Conservation (phyloP, 441 rosid genomes). For the Corymbia calophylla region DNA sequence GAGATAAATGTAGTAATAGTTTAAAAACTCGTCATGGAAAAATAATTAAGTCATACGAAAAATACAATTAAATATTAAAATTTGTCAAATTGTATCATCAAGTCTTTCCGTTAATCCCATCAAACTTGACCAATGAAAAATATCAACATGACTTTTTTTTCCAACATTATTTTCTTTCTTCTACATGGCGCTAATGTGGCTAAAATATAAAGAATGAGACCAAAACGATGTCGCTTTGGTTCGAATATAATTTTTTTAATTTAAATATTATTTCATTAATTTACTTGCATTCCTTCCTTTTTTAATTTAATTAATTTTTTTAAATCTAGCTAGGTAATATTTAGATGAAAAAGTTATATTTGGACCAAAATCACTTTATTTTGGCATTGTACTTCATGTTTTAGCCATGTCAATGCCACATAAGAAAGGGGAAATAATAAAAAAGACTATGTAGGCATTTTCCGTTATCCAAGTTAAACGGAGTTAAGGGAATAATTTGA, state of each 20-base stretch:
- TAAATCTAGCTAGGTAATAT: too few species aligned
- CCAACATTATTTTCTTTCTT: not conserved
- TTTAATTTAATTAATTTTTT: too few species aligned
- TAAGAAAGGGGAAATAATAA: too few species aligned
- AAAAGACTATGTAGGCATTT: accelerated
- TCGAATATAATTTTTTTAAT: too few species aligned
- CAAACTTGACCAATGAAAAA: accelerated
- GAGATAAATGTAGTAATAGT: too few species aligned
- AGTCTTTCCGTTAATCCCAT: accelerated
- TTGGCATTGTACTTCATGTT: accelerated
- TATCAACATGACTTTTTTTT: accelerated
- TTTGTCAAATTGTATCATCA: accelerated
- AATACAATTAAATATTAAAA: accelerated
- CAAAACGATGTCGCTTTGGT: not conserved
- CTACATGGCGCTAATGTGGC: not conserved
- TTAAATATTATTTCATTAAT: too few species aligned
- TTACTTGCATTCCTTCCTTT: too few species aligned
- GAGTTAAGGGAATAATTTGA: too few species aligned
- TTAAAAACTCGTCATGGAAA: too few species aligned
- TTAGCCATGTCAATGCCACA: accelerated
- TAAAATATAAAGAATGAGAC: not conserved
- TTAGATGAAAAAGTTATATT: too few species aligned
- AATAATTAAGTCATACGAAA: too few species aligned
- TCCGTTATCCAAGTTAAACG: accelerated
- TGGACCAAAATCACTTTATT: accelerated